Evolutionary conservation across 2,329 filamentous ascomycete genomes (phyloP).

Genomic region (Fusarium pseudograminearum): DNA sequence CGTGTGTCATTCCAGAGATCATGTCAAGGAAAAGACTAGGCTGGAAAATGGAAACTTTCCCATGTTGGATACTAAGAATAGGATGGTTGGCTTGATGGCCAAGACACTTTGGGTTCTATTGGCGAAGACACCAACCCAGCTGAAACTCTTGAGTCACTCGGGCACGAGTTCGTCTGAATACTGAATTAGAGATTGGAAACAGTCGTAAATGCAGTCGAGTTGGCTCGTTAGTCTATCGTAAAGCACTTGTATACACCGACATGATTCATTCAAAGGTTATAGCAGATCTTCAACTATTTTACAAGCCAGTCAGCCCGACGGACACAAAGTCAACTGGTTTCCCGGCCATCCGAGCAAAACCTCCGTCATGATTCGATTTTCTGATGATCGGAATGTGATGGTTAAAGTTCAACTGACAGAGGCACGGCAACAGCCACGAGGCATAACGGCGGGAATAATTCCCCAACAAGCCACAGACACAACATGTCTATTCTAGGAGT

Average conservation of each 20-base stretch:
- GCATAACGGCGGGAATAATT: constrained; percentile 15
- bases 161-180: too few relatives aligned
- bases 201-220: too few relatives aligned
- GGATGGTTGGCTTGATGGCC: neutral
- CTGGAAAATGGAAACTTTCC: neutral
- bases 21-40: neutral
- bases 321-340: neutral
- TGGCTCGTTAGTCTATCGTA: neutral
- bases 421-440: constrained; percentile 19
- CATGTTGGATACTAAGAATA: constrained; percentile 18
- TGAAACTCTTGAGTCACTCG: neutral
- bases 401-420: neutral
- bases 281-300: neutral
- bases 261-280: neutral
- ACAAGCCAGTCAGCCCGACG: neutral
- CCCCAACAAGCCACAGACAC: neutral
- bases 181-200: neutral
- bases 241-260: too few relatives aligned
- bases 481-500: neutral
- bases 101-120: constrained; percentile 1
- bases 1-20: constrained; percentile 13
- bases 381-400: constrained; percentile 27
- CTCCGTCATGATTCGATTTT: neutral
- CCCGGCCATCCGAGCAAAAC: constrained; percentile 10
- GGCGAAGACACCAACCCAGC: neutral